phyloP scores from a whole-genome alignment of 148 eudicot genomes.

The Spergularia bocconei region DNA sequence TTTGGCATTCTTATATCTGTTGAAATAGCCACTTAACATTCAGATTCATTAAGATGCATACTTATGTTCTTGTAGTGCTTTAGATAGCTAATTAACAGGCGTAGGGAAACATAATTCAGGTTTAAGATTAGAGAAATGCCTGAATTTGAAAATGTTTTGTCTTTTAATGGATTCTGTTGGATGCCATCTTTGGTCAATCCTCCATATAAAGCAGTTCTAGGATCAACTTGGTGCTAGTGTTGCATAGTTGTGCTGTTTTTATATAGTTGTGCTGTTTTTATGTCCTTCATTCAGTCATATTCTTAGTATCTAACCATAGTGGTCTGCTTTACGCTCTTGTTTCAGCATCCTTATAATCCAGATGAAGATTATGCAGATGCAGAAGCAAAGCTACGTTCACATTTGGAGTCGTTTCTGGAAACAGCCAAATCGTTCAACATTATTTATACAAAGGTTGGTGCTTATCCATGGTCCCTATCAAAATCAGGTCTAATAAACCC shows the following conservation, averaged over 20 bases:
- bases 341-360: constrained; percentile 84
- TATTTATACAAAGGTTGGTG: constrained; percentile 82
- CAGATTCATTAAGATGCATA: not conserved
- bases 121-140: not conserved
- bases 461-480: not conserved
- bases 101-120: no score
- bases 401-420: constrained; percentile 90
- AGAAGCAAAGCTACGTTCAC: constrained; percentile 67
- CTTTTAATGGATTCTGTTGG: not conserved
- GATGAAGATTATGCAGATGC: constrained; percentile 89
- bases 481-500: not conserved
- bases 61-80: not conserved
- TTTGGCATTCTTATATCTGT: not conserved
- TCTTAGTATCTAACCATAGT: not conserved
- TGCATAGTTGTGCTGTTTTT: not conserved
- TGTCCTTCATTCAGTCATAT: not conserved
- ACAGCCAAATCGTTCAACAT: constrained; percentile 86
- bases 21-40: not conserved
- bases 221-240: not conserved
- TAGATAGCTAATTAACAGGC: no score
- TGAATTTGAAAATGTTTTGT: not conserved
- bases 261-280: not conserved
- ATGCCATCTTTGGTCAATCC: not conserved
- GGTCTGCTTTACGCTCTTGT: constrained; percentile 7
- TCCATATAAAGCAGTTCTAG: not conserved